phyloP scores from a whole-genome alignment of 805 yeast genomes.

The Saccharomyces mikatae region DNA sequence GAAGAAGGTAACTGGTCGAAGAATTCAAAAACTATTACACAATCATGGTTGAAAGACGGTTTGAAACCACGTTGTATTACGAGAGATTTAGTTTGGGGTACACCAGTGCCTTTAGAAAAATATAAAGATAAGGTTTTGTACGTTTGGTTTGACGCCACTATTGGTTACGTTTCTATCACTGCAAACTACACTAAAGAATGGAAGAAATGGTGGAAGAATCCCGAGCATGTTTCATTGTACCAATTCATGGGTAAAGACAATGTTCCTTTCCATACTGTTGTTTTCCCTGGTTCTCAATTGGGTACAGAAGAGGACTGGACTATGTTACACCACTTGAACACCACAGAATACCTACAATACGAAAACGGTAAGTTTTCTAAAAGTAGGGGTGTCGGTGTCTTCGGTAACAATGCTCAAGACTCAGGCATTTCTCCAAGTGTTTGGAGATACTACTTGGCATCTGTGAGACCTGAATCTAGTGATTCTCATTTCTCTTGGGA shows the following conservation, averaged over 20 bases:
- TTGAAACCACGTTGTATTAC: slow-evolving; percentile 92
- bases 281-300: slow-evolving; percentile 86
- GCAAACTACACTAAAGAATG: slow-evolving; percentile 79
- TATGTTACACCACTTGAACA: slow-evolving; percentile 77
- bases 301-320: slow-evolving; percentile 92
- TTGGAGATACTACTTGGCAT: slow-evolving; percentile 93
- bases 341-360: slow-evolving; percentile 94
- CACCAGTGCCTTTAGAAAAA: slow-evolving; percentile 88
- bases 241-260: slow-evolving; percentile 99
- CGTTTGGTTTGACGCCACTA: slow-evolving; percentile 98
- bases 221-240: slow-evolving; percentile 79
- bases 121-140: slow-evolving; percentile 85
- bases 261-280: slow-evolving; percentile 97
- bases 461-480: slow-evolving; percentile 88
- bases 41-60: slow-evolving; percentile 91
- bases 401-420: slow-evolving; percentile 94
- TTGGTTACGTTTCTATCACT: slow-evolving; percentile 93
- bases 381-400: slow-evolving; percentile 96
- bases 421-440: slow-evolving; percentile 87
- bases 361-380: slow-evolving; percentile 98
- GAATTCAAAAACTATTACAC: slow-evolving; percentile 80
- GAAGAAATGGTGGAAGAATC: slow-evolving; percentile 91
- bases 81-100: slow-evolving; percentile 96
- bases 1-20: slow-evolving; percentile 82
- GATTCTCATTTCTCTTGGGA: slow-evolving; percentile 98